Percentiles rank a stretch among this genome's conserved stretches.
phyloP scores from a whole-genome alignment of 768 basidiomycete species.

The Lactarius psammicola region DNA sequence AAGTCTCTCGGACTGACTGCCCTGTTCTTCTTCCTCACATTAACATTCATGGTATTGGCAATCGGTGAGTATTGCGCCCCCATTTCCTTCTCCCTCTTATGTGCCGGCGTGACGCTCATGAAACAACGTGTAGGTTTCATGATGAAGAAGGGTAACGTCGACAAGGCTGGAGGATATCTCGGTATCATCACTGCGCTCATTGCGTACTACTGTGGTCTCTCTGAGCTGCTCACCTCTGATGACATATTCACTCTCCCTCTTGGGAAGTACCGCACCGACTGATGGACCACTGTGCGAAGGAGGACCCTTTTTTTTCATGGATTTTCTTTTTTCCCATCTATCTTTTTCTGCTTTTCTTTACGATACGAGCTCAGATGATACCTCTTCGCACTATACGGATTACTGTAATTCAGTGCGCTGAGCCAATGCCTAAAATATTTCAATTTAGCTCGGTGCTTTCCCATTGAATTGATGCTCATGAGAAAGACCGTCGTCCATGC shows the following conservation, averaged over 20 bases:
- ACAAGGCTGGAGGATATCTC: conserved; percentile 45
- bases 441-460: neutral
- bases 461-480: neutral
- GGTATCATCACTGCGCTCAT: conserved; percentile 48
- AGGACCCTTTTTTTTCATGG: neutral
- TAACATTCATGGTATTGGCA: conserved; percentile 52
- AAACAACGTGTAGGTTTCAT: conserved; percentile 18
- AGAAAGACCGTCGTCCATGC: neutral
- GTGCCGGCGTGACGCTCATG: conserved; percentile 30
- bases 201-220: conserved; percentile 47
- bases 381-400: neutral
- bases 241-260: conserved; percentile 44
- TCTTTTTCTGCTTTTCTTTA: neutral
- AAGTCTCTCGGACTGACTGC: conserved; percentile 49
- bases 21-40: conserved; percentile 51
- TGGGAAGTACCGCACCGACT: conserved; percentile 31
- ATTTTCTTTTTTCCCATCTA: neutral
- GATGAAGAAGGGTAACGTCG: conserved; percentile 23
- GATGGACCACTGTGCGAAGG: neutral
- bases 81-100: neutral
- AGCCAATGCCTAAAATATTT: neutral
- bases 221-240: conserved; percentile 41
- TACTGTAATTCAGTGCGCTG: neutral
- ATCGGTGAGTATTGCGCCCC: conserved; percentile 36
- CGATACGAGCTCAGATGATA: neutral